Base-by-base conservation (phyloP, 2,329 filamentous ascomycete species). In the Phaeosphaeria sp. region DNA sequence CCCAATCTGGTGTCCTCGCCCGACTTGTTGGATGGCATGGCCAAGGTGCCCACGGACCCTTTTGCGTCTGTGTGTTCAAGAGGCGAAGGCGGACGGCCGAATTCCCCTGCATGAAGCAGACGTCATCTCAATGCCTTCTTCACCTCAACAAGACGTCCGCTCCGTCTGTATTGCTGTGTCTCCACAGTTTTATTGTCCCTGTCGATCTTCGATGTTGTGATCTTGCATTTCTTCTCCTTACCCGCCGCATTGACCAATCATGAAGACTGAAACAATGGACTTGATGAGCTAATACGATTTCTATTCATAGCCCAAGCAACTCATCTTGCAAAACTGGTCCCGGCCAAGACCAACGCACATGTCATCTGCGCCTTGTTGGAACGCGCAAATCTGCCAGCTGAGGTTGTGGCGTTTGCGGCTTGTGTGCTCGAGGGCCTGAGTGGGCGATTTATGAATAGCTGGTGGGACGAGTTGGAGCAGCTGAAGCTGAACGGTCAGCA, bases 341-440 rank as follows among this genome's bases (percentile, higher is more conserved):
- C 76, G 15, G 64, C 76, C 17, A 63, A 68, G 6, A 67, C 73
- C 23, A 71, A 68, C 43, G 58, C 65, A 27, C 53, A 68, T 3
- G 56, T 61, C 41, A 71, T 78, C 52, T 46, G 65, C 22, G 63
- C 62, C 3, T 74, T 73, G 50, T 64, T 79, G 49, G 60, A 62
- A 23, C 67, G 75, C 46, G 70, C 74, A 27, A 58, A 64, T 6
- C 67, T 78, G 47, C 69, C 76, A 2, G 62, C 72, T 43, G 73
- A 77, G 50, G 69, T 74, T 20, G 58, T 78, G 47, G 77, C 73
- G 25, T 77, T 77, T 58, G 68, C 75, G 15, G 75, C 72, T 1
- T 79, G 77, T 50, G 67, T 79, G 46, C 68, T 79, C 17, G 75
- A 78, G 55, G 66, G 69, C 0, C 61, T 79, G 42, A 73, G 70